Conservation (phyloP, 1,139 yeast genomes). For the Groenewaldozyma sp. region DNA sequence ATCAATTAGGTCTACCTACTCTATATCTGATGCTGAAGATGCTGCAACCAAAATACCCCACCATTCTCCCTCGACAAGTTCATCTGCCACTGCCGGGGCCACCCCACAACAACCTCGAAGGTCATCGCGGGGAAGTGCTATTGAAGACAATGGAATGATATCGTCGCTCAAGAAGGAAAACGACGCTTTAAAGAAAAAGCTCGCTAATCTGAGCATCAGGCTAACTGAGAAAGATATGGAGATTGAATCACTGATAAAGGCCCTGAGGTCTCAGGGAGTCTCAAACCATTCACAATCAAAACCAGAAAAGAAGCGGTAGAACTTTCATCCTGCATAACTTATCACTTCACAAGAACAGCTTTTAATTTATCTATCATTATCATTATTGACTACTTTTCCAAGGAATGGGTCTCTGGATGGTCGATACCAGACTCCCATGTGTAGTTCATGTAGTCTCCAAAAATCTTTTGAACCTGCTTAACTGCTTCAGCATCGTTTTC, state of each 20-base stretch:
- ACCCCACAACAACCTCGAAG: slow-evolving; percentile 11
- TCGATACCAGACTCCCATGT: slow-evolving; percentile 65
- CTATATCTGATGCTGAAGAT: slow-evolving; percentile 23
- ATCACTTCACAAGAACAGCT: no score
- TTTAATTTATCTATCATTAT: no score
- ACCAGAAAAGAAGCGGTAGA: no score
- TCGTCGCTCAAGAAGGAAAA: slow-evolving; percentile 25
- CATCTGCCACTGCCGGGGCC: slow-evolving; percentile 11
- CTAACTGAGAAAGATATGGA: slow-evolving; percentile 26
- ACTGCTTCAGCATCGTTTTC: slow-evolving; percentile 37
- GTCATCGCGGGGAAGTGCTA: slow-evolving; percentile 14
- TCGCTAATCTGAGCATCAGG: slow-evolving; percentile 26
- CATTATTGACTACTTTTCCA: not conserved
- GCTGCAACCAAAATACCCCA: slow-evolving; percentile 6
- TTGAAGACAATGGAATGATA: slow-evolving; percentile 17
- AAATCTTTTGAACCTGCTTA: slow-evolving; percentile 36
- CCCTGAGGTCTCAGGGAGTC: slow-evolving; percentile 1
- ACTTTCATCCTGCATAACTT: no score
- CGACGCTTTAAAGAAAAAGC: slow-evolving; percentile 25
- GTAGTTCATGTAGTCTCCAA: slow-evolving; percentile 50
- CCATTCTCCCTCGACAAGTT: slow-evolving; percentile 12
- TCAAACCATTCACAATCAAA: no score
- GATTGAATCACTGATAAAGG: slow-evolving; percentile 18
- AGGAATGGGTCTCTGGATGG: slow-evolving; percentile 20
- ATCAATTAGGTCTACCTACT: slow-evolving; percentile 21